phyloP scores from a whole-genome alignment of 179 eudicot genomes.

The Drosera spatulata region DNA sequence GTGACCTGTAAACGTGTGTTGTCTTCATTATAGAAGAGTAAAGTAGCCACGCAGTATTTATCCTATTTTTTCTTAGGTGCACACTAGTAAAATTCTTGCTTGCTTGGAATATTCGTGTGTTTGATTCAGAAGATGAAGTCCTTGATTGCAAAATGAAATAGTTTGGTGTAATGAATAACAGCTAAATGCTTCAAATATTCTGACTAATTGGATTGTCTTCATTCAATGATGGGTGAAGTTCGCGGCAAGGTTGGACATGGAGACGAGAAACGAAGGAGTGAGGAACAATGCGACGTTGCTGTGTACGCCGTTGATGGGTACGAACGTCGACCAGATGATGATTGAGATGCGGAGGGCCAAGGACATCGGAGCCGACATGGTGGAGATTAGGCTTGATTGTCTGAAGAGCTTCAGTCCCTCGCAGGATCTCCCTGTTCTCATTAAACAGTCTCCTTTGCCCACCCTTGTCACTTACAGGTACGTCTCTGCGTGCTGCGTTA shows the following conservation, averaged over 20 bases:
- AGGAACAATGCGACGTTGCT: conserved; percentile 14
- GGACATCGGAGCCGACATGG: conserved; percentile 17
- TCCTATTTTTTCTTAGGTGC: too few relatives aligned
- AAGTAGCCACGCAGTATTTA: too few relatives aligned
- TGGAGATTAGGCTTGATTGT: conserved; percentile 19
- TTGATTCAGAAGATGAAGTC: too few relatives aligned
- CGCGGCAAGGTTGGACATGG: background rate
- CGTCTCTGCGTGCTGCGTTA: too few relatives aligned
- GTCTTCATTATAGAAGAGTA: too few relatives aligned
- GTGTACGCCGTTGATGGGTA: conserved; percentile 22
- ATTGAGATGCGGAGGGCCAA: conserved; percentile 15
- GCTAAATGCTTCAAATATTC: background rate
- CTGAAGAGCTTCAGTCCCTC: conserved; percentile 9
- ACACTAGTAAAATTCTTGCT: too few relatives aligned
- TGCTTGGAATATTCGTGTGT: too few relatives aligned
- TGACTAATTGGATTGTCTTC: background rate
- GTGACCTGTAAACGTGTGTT: too few relatives aligned
- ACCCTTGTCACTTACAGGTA: conserved; percentile 22
- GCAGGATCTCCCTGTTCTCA: conserved; percentile 10
- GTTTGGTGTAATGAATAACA: too few relatives aligned
- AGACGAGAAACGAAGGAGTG: conserved; percentile 2
- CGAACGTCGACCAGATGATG: conserved; percentile 16
- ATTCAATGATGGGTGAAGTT: conserved; percentile 1
- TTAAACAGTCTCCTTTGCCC: conserved; percentile 15
- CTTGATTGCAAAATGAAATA: too few relatives aligned